These are phyloP conservation scores for Globisporangium iwayamae DNA, from an alignment of 352 stramenopile genomes.

Conservation along the genomic window DNA sequence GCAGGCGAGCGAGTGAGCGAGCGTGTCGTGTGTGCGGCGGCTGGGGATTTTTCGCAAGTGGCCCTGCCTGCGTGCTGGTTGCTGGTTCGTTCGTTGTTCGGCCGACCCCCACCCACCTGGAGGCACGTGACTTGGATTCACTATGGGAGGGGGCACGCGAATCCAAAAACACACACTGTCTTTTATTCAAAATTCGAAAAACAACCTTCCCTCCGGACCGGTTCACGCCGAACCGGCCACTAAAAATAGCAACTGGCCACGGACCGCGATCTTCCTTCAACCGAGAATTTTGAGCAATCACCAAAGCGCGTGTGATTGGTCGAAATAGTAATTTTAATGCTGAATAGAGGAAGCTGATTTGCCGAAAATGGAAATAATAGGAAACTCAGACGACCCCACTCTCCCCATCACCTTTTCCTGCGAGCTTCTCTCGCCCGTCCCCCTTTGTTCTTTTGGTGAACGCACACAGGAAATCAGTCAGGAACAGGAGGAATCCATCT, in stretches of 20 bases:
- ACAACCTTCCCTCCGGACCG: conserved; percentile 1
- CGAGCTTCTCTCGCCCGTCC: conserved; percentile 7
- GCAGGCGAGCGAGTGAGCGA: neutral
- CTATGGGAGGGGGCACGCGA: neutral
- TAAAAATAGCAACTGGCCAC: conserved; percentile 1
- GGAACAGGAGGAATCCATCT: neutral
- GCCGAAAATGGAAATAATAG: neutral
- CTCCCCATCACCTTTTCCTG: conserved; percentile 3
- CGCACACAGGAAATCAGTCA: neutral
- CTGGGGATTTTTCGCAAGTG: conserved; percentile 22
- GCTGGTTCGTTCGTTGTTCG: neutral
- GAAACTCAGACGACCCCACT: neutral
- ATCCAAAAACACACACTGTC: conserved; percentile 4
- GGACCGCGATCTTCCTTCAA: conserved; percentile 6
- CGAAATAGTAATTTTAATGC: neutral
- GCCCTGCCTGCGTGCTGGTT: neutral
- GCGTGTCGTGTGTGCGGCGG: conserved; percentile 6
- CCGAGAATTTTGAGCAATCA: conserved; percentile 7
- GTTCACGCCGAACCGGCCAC: neutral
- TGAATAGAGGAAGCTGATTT: neutral
- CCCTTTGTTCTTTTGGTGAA: conserved; percentile 1
- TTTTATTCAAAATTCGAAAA: conserved; percentile 13
- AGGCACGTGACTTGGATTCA: conserved; percentile 2
- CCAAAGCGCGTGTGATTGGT: too few species aligned
- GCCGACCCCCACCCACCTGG: conserved; percentile 10